Percentiles rank a stretch among this genome's conserved stretches.
phyloP scores from a whole-genome alignment of 768 basidiomycete genomes.

The Hemileccinum rubropunctum region DNA sequence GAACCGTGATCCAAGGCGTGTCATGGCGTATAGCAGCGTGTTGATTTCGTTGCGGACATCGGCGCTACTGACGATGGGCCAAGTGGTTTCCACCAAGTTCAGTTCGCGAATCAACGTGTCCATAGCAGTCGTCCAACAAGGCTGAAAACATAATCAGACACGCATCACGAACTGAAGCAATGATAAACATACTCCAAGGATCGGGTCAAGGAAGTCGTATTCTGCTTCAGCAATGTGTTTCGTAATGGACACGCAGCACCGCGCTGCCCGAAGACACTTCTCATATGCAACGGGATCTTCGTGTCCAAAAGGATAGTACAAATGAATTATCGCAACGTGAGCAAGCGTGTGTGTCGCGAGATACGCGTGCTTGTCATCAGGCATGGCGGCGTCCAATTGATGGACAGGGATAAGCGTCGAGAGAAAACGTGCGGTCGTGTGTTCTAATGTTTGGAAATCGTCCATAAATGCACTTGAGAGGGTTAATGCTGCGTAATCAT shows the following conservation, averaged over 20 bases:
- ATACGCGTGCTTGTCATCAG: conserved; percentile 59
- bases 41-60: conserved; percentile 63
- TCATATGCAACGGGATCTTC: conserved; percentile 61
- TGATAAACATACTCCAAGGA: conserved; percentile 60
- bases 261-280: conserved; percentile 65
- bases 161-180: not conserved
- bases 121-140: conserved; percentile 69
- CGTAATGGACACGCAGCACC: conserved; percentile 55
- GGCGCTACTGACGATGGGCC: conserved; percentile 55
- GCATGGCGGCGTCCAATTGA: conserved; percentile 53
- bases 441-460: conserved; percentile 60
- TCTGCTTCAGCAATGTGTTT: conserved; percentile 64
- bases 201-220: conserved; percentile 72
- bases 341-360: conserved; percentile 63
- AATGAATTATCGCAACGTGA: conserved; percentile 61
- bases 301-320: conserved; percentile 60
- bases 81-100: conserved; percentile 58
- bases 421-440: conserved; percentile 60
- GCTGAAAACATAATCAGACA: conserved; percentile 35
- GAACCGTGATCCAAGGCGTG: conserved; percentile 54
- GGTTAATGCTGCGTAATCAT: conserved; percentile 39
- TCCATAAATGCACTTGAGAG: conserved; percentile 49
- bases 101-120: conserved; percentile 67
- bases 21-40: conserved; percentile 63
- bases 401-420: conserved; percentile 63